Conservation (phyloP, 2,329 filamentous ascomycete species). For the Botryotinia globosa region DNA sequence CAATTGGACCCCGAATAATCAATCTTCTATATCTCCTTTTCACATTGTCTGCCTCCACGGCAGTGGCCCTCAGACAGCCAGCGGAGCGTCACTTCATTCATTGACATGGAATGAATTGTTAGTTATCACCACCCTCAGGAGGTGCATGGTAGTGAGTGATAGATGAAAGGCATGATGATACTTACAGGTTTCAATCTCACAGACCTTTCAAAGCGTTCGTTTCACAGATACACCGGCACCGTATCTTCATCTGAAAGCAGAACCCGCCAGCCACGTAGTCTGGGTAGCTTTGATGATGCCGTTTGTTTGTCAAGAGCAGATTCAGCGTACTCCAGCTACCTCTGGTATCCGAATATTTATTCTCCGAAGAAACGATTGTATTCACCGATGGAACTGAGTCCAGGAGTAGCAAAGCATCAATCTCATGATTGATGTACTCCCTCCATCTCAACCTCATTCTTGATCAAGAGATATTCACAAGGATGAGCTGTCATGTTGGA, state of each 20-base stretch:
- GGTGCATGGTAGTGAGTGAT: too few species aligned
- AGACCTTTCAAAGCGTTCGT: neutral
- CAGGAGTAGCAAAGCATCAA: neutral
- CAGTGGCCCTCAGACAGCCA: constrained; percentile 1
- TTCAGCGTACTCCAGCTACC: neutral
- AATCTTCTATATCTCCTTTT: neutral
- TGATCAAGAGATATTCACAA: neutral
- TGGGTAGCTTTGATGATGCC: neutral
- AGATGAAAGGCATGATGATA: neutral
- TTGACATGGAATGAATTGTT: neutral
- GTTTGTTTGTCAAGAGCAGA: neutral
- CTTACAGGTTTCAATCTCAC: neutral
- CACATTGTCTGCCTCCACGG: neutral
- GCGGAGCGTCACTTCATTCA: neutral
- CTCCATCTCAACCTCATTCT: neutral
- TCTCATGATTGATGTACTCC: neutral
- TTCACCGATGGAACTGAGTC: neutral
- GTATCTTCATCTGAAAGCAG: neutral
- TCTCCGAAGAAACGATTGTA: neutral
- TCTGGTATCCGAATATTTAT: neutral
- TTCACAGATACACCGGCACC: neutral
- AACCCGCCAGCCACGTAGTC: neutral
- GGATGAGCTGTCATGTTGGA: neutral
- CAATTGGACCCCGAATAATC: neutral
- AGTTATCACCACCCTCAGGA: neutral